Evolutionary conservation across 2,329 filamentous ascomycete genomes (phyloP).

Genomic region (Fulvia fulva): DNA sequence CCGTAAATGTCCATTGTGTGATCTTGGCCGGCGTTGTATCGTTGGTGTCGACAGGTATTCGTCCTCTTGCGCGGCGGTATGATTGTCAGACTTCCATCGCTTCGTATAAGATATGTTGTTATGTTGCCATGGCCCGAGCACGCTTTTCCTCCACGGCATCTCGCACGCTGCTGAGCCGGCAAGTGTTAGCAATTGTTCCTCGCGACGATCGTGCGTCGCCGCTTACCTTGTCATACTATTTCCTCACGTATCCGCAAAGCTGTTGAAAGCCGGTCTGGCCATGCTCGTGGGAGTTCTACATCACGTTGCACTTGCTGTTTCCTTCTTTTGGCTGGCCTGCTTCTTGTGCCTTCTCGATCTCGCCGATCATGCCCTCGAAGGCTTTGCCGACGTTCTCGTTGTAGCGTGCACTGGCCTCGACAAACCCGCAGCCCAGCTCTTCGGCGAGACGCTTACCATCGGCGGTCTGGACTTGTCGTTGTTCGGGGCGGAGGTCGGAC

Average conservation of each 20-base stretch:
- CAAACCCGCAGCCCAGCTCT: constrained; percentile 88
- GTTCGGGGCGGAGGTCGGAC: constrained; percentile 85
- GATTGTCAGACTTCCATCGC: too few relatives aligned
- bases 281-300: too few relatives aligned
- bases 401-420: constrained; percentile 88
- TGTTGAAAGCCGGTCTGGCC: neutral
- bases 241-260: neutral
- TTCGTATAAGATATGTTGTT: too few relatives aligned
- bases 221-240: neutral
- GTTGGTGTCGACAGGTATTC: too few relatives aligned
- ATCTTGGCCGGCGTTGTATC: too few relatives aligned
- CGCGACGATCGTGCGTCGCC: neutral
- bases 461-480: constrained; percentile 82
- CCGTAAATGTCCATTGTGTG: too few relatives aligned
- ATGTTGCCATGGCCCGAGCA: too few relatives aligned
- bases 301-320: constrained; percentile 75
- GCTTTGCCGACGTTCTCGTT: constrained; percentile 90
- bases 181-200: neutral
- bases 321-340: constrained; percentile 81
- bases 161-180: neutral
- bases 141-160: too few relatives aligned
- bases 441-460: constrained; percentile 81
- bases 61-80: too few relatives aligned
- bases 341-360: constrained; percentile 84
- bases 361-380: constrained; percentile 88